Evolutionary conservation across 1,139 yeast genomes (phyloP).

Genomic region (Pichia cactophila): DNA sequence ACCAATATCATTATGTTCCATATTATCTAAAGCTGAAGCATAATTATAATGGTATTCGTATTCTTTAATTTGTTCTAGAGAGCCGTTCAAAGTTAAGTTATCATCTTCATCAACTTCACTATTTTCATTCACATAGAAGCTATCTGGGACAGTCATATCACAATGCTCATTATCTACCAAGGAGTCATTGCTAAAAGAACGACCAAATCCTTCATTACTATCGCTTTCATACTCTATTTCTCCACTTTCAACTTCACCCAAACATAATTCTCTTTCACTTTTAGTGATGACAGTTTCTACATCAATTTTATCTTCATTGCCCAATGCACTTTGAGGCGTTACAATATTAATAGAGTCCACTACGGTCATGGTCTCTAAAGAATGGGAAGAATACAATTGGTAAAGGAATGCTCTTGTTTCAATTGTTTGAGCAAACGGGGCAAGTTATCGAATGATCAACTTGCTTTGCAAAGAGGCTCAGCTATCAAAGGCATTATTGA

Average conservation of each 20-base stretch:
- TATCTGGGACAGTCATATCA: not conserved
- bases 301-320: slow-evolving; percentile 14
- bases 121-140: slow-evolving; percentile 3
- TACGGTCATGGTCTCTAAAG: slow-evolving; percentile 1
- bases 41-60: slow-evolving; percentile 20
- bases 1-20: slow-evolving; percentile 23
- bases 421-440: not conserved
- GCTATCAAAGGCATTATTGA: not conserved
- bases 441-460: not conserved
- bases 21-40: slow-evolving; percentile 20
- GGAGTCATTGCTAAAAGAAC: not conserved
- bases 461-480: not conserved
- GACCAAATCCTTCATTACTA: not conserved
- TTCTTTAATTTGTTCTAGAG: slow-evolving; percentile 1
- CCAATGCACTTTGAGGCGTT: slow-evolving; percentile 11
- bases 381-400: too few species aligned
- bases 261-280: not conserved
- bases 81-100: slow-evolving; percentile 1
- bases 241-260: not conserved
- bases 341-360: slow-evolving; percentile 20
- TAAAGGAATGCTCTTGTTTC: too few species aligned
- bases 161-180: too few species aligned
- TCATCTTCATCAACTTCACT: slow-evolving; percentile 11
- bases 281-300: slow-evolving; percentile 10
- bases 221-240: not conserved